phyloP scores from a whole-genome alignment of 1,139 yeast species.

The Suhomyces panamericanus region DNA sequence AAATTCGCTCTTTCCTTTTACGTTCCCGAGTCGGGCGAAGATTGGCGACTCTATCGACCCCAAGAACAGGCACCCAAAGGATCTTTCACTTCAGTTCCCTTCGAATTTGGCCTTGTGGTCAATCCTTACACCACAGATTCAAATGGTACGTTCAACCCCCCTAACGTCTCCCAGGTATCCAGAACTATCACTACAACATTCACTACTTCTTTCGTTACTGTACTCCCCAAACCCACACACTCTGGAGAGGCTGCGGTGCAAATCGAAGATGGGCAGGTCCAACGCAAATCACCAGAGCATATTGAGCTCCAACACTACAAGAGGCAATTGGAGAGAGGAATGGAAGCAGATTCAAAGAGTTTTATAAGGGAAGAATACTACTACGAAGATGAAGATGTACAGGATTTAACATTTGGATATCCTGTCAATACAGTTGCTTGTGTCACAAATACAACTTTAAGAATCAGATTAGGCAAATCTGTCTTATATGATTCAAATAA shows the following conservation, averaged over 20 bases:
- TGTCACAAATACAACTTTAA: conserved; percentile 30
- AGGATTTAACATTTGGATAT: conserved; percentile 11
- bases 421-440: conserved; percentile 40
- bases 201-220: conserved; percentile 22
- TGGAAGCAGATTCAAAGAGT: not conserved
- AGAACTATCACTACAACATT: conserved; percentile 22
- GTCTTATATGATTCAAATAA: conserved; percentile 36
- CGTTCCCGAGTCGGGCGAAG: conserved; percentile 35
- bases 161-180: conserved; percentile 15
- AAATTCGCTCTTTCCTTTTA: conserved; percentile 17
- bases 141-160: conserved; percentile 16
- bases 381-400: not conserved
- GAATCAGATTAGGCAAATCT: conserved; percentile 34
- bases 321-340: not conserved
- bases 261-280: conserved; percentile 36
- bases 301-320: not conserved
- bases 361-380: not conserved
- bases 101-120: conserved; percentile 39
- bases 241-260: conserved; percentile 27
- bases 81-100: conserved; percentile 29
- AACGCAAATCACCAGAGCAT: conserved; percentile 12
- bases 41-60: conserved; percentile 38
- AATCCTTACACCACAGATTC: conserved; percentile 24
- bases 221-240: conserved; percentile 28
- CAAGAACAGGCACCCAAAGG: conserved; percentile 19